Conservation (phyloP, 331 rosid species). For the Malus hybrid region DNA sequence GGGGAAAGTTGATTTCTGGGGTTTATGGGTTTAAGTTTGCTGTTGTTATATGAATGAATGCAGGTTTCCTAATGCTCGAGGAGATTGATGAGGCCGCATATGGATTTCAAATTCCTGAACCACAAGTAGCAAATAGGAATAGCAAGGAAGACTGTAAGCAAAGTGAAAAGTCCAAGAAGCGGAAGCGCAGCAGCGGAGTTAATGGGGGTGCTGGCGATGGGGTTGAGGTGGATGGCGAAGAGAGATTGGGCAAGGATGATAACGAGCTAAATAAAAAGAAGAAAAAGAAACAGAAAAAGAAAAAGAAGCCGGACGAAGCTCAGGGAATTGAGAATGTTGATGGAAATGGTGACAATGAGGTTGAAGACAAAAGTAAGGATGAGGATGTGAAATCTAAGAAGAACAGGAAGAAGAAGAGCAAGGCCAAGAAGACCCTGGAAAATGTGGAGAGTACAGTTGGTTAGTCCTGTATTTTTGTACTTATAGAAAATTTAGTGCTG, state of each 20-base stretch:
- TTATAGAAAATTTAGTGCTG: not conserved
- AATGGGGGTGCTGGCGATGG: slow-evolving; percentile 14
- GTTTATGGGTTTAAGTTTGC: not conserved
- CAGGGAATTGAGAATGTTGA: slow-evolving; percentile 16
- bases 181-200: slow-evolving; percentile 14
- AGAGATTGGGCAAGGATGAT: slow-evolving; percentile 17
- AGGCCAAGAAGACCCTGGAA: slow-evolving; percentile 18
- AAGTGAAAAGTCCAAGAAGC: slow-evolving; percentile 22
- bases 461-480: not conserved
- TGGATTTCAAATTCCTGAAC: slow-evolving; percentile 51
- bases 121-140: slow-evolving; percentile 17
- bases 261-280: slow-evolving; percentile 21
- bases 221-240: slow-evolving; percentile 16
- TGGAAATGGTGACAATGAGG: slow-evolving; percentile 11
- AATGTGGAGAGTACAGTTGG: slow-evolving; percentile 16
- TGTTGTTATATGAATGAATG: not conserved
- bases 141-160: slow-evolving; percentile 23
- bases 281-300: slow-evolving; percentile 24
- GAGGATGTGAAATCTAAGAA: slow-evolving; percentile 1
- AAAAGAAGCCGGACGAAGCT: slow-evolving; percentile 23
- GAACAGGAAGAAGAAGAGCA: slow-evolving; percentile 15
- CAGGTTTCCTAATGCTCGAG: slow-evolving; percentile 84
- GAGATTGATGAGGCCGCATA: slow-evolving; percentile 76
- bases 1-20: not conserved
- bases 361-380: slow-evolving; percentile 21